These are phyloP conservation scores for Pilasporangium apinafurcum DNA, from an alignment of 352 stramenopile species.

Conservation along the genomic window DNA sequence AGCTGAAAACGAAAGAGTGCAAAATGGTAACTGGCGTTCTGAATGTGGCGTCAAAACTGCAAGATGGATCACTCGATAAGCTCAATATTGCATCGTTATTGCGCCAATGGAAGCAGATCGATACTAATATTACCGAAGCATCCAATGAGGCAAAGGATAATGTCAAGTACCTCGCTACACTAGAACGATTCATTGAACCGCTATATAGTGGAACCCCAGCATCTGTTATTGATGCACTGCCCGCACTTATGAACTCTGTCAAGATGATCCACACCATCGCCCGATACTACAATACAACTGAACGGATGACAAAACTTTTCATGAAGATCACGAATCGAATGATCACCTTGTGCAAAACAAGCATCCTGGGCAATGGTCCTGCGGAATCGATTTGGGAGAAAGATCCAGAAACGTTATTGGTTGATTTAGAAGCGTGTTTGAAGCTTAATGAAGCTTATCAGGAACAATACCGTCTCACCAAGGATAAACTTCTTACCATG, in stretches of 20 bases:
- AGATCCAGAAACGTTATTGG: slow-evolving; percentile 54
- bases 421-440: slow-evolving; percentile 70
- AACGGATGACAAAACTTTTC: slow-evolving; percentile 88
- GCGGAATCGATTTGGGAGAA: slow-evolving; percentile 74
- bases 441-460: slow-evolving; percentile 90
- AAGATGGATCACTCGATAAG: slow-evolving; percentile 58
- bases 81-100: slow-evolving; percentile 56
- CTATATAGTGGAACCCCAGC: slow-evolving; percentile 57
- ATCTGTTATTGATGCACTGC: slow-evolving; percentile 66
- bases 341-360: slow-evolving; percentile 76
- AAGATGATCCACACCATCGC: slow-evolving; percentile 90
- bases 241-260: slow-evolving; percentile 85
- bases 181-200: slow-evolving; percentile 84
- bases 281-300: slow-evolving; percentile 87
- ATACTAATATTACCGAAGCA: slow-evolving; percentile 82
- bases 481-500: slow-evolving; percentile 86
- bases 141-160: slow-evolving; percentile 85
- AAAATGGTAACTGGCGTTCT: slow-evolving; percentile 83
- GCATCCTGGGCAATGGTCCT: slow-evolving; percentile 44
- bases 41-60: slow-evolving; percentile 75
- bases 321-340: slow-evolving; percentile 91
- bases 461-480: slow-evolving; percentile 85
- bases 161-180: slow-evolving; percentile 78
- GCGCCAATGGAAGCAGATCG: slow-evolving; percentile 83
- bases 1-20: slow-evolving; percentile 86